Base-by-base conservation (phyloP, 495 filamentous ascomycete species). In the Melanomma pulvis-pyrius region DNA sequence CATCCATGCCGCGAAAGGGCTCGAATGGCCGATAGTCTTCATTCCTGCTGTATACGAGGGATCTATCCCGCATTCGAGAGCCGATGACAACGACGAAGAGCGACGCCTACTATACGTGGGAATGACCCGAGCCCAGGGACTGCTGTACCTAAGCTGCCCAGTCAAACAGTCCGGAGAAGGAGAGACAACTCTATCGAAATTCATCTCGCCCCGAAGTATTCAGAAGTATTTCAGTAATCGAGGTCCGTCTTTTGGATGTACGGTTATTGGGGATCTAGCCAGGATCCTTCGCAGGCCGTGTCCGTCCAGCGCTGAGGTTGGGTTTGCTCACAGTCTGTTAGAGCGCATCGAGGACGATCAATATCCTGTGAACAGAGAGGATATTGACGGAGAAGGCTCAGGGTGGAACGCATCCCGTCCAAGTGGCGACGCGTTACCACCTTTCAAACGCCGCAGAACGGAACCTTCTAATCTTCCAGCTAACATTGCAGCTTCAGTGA, bases 11-110 rank as follows among this genome's bases (percentile, higher is more conserved):
- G 92, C 96, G 0, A 99, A 99, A 74, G 93, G 96, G 3, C 80
- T 99, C 0, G 96, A 99, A 73, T 99, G 96, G 96, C 96, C 96
- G 1, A 85, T 97, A 11, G 91, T 99, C 0, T 99, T 99, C 75
- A 87, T 99, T 13, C 93, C 96, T 0, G 91, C 90, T 0, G 87
- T 90, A 26, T 97, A 96, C 74, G 86, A 94, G 32, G 93, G 93
- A 15, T 94, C 88, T 19, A 97, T 98, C 59, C 96, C 96, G 1
- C 96, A 99, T 77, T 90, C 88, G n/a, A 83, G 94, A 65, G 86
- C 92, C 12, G 96, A 99, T 51, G 92, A 98, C 71, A 80, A 81
- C 17, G 90, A 93, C 62, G 96, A 99, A 76, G 96, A 99, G 73
- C 81, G 96, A 63, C 80, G 96, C 54, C 77, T 99, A 54, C 82